phyloP scores from a whole-genome alignment of 805 yeast species.

The Candida taoyuanica region DNA sequence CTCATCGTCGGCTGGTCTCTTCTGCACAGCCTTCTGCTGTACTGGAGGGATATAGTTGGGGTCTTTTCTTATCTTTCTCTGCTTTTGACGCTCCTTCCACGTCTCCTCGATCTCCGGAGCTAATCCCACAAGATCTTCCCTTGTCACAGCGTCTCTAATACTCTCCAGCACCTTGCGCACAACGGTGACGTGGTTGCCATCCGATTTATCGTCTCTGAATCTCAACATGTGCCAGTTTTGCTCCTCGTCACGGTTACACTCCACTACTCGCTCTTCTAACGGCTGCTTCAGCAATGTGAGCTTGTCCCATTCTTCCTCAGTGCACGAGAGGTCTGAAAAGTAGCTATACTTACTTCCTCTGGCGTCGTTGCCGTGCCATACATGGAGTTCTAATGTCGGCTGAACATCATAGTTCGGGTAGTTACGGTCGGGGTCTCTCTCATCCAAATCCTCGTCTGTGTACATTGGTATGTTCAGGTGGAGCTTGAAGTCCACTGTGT shows the following conservation, averaged over 20 bases:
- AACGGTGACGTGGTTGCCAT: slow-evolving; percentile 79
- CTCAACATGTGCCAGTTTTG: slow-evolving; percentile 77
- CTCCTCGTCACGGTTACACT: slow-evolving; percentile 63
- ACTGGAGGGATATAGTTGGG: slow-evolving; percentile 9
- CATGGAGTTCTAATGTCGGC: slow-evolving; percentile 63
- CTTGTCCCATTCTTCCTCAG: slow-evolving; percentile 76
- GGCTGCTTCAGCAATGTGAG: slow-evolving; percentile 72
- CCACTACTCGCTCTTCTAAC: slow-evolving; percentile 83
- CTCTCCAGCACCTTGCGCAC: slow-evolving; percentile 80
- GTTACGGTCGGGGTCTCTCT: slow-evolving; percentile 64
- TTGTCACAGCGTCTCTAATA: slow-evolving; percentile 79
- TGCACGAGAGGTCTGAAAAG: slow-evolving; percentile 58
- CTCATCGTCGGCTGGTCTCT: slow-evolving; percentile 8
- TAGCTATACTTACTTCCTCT: slow-evolving; percentile 61
- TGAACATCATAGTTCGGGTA: slow-evolving; percentile 78
- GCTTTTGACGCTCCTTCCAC: slow-evolving; percentile 57
- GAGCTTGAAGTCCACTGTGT: slow-evolving; percentile 84
- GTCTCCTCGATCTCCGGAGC: slow-evolving; percentile 50
- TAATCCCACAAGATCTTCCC: slow-evolving; percentile 64
- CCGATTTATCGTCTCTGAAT: slow-evolving; percentile 87
- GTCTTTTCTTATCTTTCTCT: slow-evolving; percentile 14
- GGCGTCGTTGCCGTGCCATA: slow-evolving; percentile 70
- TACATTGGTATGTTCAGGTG: slow-evolving; percentile 53
- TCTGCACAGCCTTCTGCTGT: neutral
- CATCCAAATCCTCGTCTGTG: slow-evolving; percentile 55